Evolutionary conservation across 2,329 filamentous ascomycete species (phyloP).

Genomic region (Colletotrichum plurivorum): DNA sequence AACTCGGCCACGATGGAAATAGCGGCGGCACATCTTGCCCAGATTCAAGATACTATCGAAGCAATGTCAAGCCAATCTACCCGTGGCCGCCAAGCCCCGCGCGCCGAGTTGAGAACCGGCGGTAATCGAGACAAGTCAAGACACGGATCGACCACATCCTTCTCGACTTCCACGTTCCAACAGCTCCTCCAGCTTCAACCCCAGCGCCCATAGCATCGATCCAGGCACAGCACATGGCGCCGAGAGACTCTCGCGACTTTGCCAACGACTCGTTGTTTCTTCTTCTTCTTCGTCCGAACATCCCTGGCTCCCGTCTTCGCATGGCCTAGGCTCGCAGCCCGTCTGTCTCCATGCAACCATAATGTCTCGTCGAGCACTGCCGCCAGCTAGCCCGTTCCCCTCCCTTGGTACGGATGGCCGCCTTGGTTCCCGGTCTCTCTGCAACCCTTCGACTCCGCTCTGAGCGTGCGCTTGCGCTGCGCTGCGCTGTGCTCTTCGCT

Average conservation of each 20-base stretch:
- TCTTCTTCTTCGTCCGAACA: constrained; percentile 10
- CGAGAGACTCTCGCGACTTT: not conserved
- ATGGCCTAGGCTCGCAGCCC: constrained; percentile 13
- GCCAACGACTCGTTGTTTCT: constrained; percentile 6
- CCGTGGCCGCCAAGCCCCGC: constrained; percentile 13
- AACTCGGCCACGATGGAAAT: not conserved
- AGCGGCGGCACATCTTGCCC: constrained; percentile 19
- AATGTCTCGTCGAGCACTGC: constrained; percentile 19
- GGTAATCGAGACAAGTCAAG: not conserved
- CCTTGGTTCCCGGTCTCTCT: constrained; percentile 17
- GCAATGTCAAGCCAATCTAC: constrained; percentile 25
- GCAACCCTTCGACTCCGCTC: constrained; percentile 8
- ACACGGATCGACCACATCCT: constrained; percentile 8
- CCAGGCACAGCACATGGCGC: not conserved
- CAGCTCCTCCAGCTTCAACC: constrained; percentile 4
- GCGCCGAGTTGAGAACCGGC: not conserved
- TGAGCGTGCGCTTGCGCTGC: constrained; percentile 13
- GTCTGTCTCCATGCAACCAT: constrained; percentile 6
- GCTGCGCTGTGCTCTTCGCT: not conserved
- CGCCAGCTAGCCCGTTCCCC: constrained; percentile 21
- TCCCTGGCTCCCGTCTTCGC: constrained; percentile 18
- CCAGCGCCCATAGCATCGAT: not conserved
- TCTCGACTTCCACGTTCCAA: not conserved
- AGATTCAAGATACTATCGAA: constrained; percentile 24
- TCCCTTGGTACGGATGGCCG: constrained; percentile 34